Base-by-base conservation (phyloP, 192 early-diverging fungal species). In the Oehlia diaphana region DNA sequence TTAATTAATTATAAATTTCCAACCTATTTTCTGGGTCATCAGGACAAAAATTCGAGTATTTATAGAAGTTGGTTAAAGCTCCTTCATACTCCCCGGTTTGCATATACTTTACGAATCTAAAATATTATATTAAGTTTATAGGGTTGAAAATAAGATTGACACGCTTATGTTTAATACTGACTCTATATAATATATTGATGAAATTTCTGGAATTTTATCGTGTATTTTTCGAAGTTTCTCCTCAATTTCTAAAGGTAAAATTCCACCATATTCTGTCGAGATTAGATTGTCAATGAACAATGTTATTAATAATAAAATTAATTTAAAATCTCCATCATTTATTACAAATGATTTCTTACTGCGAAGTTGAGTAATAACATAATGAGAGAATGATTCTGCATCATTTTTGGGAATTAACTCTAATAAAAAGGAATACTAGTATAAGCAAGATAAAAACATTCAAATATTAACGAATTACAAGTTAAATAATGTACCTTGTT, bases 11-110 rank as follows among this genome's bases (percentile, higher is more conserved):
- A 8, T 42, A 42, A 8, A 8, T 42, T 42, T 14, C 13, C 13
- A 19, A 79, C 77, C 77, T 68, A 62, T 79, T 71, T 67, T 63
- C 64, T 28, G 28, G 53, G 16, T 79, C 77, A 13, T 37, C 28
- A 10, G 77, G 77, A 39, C 77, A 79, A 61, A 70, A 79, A 63
- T 79, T 79, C 26, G 77, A 79, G 61, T 64, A 79, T n/a, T 79
- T 79, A 47, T 79, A 79, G 44, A 79, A 79, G 37, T 67, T 79
- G 7, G 12, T 10, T 6, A 79, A 61, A 21, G 77, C 77, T 0
- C 77, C 77, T 71, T 79, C 77, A 37, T 79, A 79, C 37, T 79
- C 77, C 0, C 77, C 77, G 9, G 68, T 62, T 71, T 71, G 77
- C 58, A 79, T 79, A 33, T 66, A 79, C 23, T 79, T 71, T 61